phyloP scores from a whole-genome alignment of 116 monocot genomes.

The Zostera marina region DNA sequence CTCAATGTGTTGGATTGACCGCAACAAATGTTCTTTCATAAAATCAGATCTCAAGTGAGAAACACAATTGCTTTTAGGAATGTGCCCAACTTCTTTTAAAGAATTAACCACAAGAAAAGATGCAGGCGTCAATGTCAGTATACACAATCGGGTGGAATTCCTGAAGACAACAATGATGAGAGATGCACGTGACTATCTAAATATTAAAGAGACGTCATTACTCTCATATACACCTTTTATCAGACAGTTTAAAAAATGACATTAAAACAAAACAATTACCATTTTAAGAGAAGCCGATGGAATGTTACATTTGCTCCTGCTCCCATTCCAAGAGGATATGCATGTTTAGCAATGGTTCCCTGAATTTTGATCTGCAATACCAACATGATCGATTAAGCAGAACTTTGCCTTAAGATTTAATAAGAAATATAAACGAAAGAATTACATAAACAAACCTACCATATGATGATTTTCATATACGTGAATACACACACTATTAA shows the following conservation, averaged over 20 bases:
- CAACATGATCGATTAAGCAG: neutral
- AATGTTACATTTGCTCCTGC: conserved; percentile 76
- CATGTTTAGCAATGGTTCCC: conserved; percentile 27
- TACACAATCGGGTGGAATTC: conserved; percentile 18
- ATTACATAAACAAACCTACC: conserved; percentile 22
- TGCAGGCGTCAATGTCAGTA: conserved; percentile 37
- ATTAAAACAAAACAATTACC: conserved; percentile 15
- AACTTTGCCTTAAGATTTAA: neutral
- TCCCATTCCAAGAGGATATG: conserved; percentile 55
- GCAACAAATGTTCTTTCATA: conserved; percentile 9
- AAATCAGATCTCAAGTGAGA: conserved; percentile 7
- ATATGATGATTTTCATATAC: conserved; percentile 41
- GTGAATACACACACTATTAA: conserved; percentile 39
- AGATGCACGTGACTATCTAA: neutral
- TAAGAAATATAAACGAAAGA: conserved; percentile 4
- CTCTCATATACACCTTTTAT: no score
- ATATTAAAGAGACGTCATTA: neutral
- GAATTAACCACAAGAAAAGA: conserved; percentile 57
- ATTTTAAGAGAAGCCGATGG: conserved; percentile 50
- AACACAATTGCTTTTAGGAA: neutral
- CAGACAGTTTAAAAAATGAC: conserved; percentile 1
- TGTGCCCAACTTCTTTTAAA: conserved; percentile 21
- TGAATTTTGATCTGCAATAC: conserved; percentile 39
- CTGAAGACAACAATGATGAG: conserved; percentile 18
- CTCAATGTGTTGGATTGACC: conserved; percentile 3